phyloP scores from a whole-genome alignment of 352 stramenopile species.

The Hyaloperonospora arabidopsidis region DNA sequence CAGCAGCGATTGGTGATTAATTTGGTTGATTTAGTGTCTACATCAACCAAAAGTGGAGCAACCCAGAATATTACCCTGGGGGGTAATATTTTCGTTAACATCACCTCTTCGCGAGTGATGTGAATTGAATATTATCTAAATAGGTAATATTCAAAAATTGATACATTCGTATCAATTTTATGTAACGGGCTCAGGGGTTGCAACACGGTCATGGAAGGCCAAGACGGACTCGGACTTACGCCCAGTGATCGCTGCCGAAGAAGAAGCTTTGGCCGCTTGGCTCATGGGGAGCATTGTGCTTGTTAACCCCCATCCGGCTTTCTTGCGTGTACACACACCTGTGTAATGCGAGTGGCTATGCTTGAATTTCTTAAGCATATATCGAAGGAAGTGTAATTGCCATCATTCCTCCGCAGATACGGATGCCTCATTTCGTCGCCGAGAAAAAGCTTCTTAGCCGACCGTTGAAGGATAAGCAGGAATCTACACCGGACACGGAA shows the following conservation, averaged over 20 bases:
- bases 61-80: no score
- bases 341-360: not conserved
- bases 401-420: not conserved
- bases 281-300: not conserved
- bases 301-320: no score
- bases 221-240: not conserved
- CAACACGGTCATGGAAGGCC: not conserved
- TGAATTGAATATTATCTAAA: no score
- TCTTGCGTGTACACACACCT: not conserved
- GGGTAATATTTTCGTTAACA: no score
- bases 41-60: no score
- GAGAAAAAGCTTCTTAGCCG: not conserved
- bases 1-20: no score
- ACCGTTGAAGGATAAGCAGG: not conserved
- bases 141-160: no score
- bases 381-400: not conserved
- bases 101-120: no score
- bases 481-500: no score
- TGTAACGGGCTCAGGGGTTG: not conserved
- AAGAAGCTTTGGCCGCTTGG: not conserved
- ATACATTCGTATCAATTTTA: no score
- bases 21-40: no score
- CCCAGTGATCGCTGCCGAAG: not conserved
- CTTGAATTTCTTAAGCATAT: not conserved
- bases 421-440: not conserved